Base-by-base conservation (phyloP, 1,139 yeast genomes). In the Kodamaea ohmeri region DNA sequence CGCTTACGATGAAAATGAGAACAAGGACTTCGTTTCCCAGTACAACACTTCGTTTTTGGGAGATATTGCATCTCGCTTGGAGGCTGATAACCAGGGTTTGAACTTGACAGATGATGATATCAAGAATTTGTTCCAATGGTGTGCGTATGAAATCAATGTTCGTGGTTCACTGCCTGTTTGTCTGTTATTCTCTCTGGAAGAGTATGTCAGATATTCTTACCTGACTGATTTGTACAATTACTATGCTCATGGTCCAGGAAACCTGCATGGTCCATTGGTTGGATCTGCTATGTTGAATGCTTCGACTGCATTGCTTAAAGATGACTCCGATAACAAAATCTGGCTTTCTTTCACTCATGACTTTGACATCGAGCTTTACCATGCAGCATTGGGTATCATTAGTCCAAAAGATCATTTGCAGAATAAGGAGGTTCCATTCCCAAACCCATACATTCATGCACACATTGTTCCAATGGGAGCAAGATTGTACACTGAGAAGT, bases 401-500 rank as follows among this genome's bases (percentile, higher is more conserved):
- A 62, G 60, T 38, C 67, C 68, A 3, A 53, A 51, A 6, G 53
- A 56, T 15, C 58, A 57, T 31, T 48, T 66, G 42, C 57, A 65
- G 24, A 45, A 55, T n/a, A 56, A 59, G 33, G 45, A 60, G 37
- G 58, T 66, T 36, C 61, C 61, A 26, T 67, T 71, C 47, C 60
- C 63, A 41, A 60, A 69, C 37, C 60, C 65, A 33, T 76, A 76
- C 61, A 67, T 62, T 37, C 66, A 69, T 32, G 65, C 72, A 3
- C 74, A 73, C 39, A 53, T 76, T 35, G 66, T 69, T 8, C 83
- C 84, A 16, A 75, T 74, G 77, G 82, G 81, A 20, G 77, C 76
- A 2, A 63, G 78, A 39, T 53, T 76, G 16, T 58, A 72, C 24
- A 58, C 75, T 26, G 84, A 78, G 51, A 65, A 73, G 46, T 60